These are phyloP conservation scores for Margaritispora aquatica DNA, from an alignment of 495 filamentous ascomycete species.

Conservation along the genomic window DNA sequence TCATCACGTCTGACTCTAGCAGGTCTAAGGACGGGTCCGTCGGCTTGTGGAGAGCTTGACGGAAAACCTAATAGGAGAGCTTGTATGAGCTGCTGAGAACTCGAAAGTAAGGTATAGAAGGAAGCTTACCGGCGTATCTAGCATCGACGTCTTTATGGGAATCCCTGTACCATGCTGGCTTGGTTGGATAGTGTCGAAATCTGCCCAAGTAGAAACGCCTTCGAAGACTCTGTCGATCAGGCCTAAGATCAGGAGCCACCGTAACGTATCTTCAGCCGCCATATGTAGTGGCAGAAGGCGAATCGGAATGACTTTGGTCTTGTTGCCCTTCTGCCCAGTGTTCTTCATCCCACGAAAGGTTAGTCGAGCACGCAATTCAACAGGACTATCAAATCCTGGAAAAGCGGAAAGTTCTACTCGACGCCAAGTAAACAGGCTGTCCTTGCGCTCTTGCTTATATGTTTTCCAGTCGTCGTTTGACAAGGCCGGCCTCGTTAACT, in stretches of 20 bases:
- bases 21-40: not conserved
- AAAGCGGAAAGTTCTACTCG: not conserved
- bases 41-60: not conserved
- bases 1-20: not conserved
- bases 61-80: not conserved
- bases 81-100: not conserved
- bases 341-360: not conserved
- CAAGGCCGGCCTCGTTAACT: not conserved
- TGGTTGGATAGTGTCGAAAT: not conserved
- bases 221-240: not conserved
- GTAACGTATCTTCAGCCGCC: not conserved
- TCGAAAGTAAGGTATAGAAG: not conserved
- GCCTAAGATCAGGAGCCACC: not conserved
- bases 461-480: not conserved
- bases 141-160: not conserved
- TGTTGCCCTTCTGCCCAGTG: not conserved
- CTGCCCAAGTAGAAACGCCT: not conserved
- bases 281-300: not conserved
- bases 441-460: not conserved
- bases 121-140: not conserved
- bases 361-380: not conserved
- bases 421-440: not conserved
- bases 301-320: not conserved
- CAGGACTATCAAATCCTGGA: not conserved
- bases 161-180: not conserved